phyloP scores from a whole-genome alignment of 2,329 filamentous ascomycete species.

The Colletotrichum gloeosporioides region DNA sequence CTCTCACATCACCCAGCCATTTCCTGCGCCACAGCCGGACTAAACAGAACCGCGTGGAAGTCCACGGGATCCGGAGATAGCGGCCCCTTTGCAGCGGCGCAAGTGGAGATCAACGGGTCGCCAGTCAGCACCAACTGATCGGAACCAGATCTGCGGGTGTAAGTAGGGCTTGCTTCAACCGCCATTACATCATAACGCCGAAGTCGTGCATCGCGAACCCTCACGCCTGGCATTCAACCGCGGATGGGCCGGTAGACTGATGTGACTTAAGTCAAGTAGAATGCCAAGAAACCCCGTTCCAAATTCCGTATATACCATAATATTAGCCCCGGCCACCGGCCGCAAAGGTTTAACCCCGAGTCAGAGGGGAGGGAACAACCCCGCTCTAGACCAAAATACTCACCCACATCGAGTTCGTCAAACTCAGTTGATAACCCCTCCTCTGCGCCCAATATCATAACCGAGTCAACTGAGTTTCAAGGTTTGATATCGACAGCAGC shows the following conservation, averaged over 20 bases:
- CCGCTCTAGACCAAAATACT: neutral
- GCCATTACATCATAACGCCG: neutral
- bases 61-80: neutral
- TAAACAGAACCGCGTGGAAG: neutral
- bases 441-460: neutral
- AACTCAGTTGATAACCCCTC: neutral
- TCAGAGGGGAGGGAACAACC: slow-evolving; percentile 4
- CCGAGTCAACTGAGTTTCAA: slow-evolving; percentile 20
- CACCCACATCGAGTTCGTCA: neutral
- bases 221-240: neutral
- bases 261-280: neutral
- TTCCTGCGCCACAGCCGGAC: too few relatives aligned
- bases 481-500: neutral
- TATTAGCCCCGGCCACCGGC: neutral
- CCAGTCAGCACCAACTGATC: neutral
- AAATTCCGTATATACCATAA: neutral
- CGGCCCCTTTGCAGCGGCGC: neutral
- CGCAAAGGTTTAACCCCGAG: neutral
- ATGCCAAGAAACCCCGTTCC: neutral
- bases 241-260: neutral
- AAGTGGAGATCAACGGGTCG: neutral
- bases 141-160: neutral
- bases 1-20: neutral
- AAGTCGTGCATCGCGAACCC: neutral
- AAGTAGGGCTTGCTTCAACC: neutral